Percentiles rank a stretch among this genome's conserved stretches.
phyloP scores from a whole-genome alignment of 1,139 yeast genomes.

The Debaryomycetaceae sp. region DNA sequence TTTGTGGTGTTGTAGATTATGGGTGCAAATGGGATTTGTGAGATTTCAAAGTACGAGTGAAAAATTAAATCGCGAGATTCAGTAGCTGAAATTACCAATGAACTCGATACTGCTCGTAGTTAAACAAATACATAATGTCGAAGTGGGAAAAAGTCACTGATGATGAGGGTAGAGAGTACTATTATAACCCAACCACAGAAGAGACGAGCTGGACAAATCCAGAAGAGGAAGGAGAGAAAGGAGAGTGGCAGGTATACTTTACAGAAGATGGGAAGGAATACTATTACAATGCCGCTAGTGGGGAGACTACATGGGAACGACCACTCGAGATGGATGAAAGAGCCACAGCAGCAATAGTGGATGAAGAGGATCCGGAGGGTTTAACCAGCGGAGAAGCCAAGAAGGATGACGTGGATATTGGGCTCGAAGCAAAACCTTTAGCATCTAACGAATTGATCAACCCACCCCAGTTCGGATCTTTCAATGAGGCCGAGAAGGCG shows the following conservation, averaged over 20 bases:
- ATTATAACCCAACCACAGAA: conserved; percentile 61
- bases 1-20: neutral
- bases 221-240: conserved; percentile 35
- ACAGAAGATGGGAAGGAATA: conserved; percentile 72
- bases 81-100: neutral
- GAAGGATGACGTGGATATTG: conserved; percentile 7
- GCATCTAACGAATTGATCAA: conserved; percentile 11
- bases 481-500: conserved; percentile 37
- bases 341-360: neutral
- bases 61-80: neutral
- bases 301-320: conserved; percentile 76
- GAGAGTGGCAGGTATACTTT: conserved; percentile 60
- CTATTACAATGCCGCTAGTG: conserved; percentile 64
- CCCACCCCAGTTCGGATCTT: conserved; percentile 14
- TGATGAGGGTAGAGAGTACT: conserved; percentile 67
- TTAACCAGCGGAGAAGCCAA: conserved; percentile 1
- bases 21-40: neutral
- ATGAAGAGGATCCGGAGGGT: neutral
- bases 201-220: conserved; percentile 87
- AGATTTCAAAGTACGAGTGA: neutral
- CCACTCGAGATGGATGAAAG: conserved; percentile 45
- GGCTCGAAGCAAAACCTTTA: conserved; percentile 9
- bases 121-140: conserved; percentile 1
- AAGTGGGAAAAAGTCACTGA: conserved; percentile 67
- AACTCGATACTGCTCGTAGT: neutral